phyloP scores from a whole-genome alignment of 352 stramenopile species.

The Phytopythium kandeliae region DNA sequence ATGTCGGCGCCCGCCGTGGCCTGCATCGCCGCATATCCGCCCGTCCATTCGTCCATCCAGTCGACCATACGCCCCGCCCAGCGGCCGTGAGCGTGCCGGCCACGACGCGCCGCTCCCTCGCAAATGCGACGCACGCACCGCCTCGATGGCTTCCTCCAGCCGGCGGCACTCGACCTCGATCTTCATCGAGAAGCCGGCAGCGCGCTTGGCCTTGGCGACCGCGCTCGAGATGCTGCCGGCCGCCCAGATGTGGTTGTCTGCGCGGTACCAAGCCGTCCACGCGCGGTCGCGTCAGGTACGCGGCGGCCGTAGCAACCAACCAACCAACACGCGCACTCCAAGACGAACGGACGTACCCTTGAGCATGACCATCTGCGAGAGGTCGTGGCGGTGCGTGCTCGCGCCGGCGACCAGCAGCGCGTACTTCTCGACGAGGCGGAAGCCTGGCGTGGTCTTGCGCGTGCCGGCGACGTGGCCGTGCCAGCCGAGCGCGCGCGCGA shows the following conservation, averaged over 20 bases:
- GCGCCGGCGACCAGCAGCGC: conserved; percentile 94
- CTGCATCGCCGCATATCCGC: too few relatives aligned
- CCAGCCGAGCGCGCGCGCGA: conserved; percentile 76
- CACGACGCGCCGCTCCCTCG: too few relatives aligned
- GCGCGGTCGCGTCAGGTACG: too few relatives aligned
- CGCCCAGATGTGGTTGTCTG: conserved; percentile 98
- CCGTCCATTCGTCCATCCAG: too few relatives aligned
- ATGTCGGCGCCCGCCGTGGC: conserved; percentile 84
- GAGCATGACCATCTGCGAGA: conserved; percentile 99
- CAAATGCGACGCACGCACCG: conserved; percentile 49
- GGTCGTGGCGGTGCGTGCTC: conserved; percentile 93
- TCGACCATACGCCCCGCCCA: too few relatives aligned
- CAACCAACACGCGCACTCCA: too few relatives aligned
- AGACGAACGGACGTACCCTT: conserved; percentile 60
- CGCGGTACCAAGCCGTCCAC: neutral
- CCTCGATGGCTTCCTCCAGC: conserved; percentile 93
- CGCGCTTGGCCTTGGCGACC: conserved; percentile 88
- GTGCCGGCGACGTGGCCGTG: conserved; percentile 94
- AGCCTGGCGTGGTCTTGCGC: conserved; percentile 98
- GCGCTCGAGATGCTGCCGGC: conserved; percentile 94
- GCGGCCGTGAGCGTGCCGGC: too few relatives aligned
- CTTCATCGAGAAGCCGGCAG: conserved; percentile 97
- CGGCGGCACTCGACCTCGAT: conserved; percentile 98
- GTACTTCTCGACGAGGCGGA: conserved; percentile 99
- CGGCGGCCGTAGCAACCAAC: too few relatives aligned